phyloP scores from a whole-genome alignment of 2,329 filamentous ascomycete genomes.

The Colletotrichum aenigma region DNA sequence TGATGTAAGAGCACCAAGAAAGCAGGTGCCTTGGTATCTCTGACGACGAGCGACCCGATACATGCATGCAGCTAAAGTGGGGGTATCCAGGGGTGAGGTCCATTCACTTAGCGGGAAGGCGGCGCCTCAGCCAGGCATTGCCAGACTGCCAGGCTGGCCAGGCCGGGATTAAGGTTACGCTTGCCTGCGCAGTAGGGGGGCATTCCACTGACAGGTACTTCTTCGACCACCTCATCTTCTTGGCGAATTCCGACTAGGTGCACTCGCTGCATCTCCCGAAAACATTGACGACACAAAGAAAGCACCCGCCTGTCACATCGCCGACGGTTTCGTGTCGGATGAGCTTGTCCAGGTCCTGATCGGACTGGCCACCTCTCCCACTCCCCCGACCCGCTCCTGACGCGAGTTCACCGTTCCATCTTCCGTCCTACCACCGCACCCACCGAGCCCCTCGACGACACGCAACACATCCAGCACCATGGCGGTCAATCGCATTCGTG shows the following conservation, averaged over 20 bases:
- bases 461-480: slow-evolving; percentile 52
- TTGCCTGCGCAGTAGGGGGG: background rate
- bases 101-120: slow-evolving; percentile 7
- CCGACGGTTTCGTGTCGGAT: slow-evolving; percentile 1
- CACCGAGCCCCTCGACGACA: slow-evolving; percentile 29
- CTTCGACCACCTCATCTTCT: slow-evolving; percentile 21
- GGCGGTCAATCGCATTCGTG: slow-evolving; percentile 96
- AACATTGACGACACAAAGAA: background rate
- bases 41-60: background rate
- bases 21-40: background rate
- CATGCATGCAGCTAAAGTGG: background rate
- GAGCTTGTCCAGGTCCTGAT: slow-evolving; percentile 13
- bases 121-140: background rate
- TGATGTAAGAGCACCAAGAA: background rate
- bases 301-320: background rate
- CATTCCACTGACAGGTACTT: slow-evolving; percentile 14
- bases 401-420: background rate
- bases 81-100: background rate
- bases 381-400: background rate
- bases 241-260: slow-evolving; percentile 14
- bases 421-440: background rate
- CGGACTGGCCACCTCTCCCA: slow-evolving; percentile 14
- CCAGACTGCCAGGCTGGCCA: slow-evolving; percentile 6
- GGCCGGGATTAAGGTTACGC: slow-evolving; percentile 20
- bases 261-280: background rate